Evolutionary conservation across 768 basidiomycete species (phyloP).

Genomic region (Asterophora lycoperdoides): DNA sequence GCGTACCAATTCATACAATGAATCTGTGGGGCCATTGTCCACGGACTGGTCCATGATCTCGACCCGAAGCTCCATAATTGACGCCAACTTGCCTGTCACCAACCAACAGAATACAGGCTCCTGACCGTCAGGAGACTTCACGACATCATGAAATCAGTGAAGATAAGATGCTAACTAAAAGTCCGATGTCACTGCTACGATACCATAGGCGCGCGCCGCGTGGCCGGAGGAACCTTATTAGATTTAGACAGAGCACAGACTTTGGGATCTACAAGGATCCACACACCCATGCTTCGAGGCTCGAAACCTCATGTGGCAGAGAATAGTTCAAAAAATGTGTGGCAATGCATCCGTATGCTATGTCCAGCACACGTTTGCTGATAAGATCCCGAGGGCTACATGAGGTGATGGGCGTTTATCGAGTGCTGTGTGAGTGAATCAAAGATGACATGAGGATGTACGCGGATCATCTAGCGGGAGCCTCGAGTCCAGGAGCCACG

Average conservation of each 20-base stretch:
- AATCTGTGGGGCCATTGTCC: too few relatives aligned
- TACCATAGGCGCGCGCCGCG: too few relatives aligned
- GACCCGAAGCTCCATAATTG: too few relatives aligned
- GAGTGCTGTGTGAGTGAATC: not conserved
- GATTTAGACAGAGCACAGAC: not conserved
- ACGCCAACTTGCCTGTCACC: not conserved
- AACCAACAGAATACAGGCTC: not conserved
- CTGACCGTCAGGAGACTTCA: not conserved
- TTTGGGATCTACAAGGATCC: constrained; percentile 1
- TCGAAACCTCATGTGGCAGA: too few relatives aligned
- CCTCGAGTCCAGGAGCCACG: not conserved
- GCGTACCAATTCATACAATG: too few relatives aligned
- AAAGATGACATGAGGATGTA: constrained; percentile 3
- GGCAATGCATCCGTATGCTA: not conserved
- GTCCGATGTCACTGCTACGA: too few relatives aligned
- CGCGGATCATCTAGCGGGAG: not conserved
- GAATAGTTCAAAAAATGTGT: too few relatives aligned
- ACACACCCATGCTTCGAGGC: not conserved
- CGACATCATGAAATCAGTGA: not conserved
- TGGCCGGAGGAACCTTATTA: too few relatives aligned
- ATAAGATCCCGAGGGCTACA: not conserved
- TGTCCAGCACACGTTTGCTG: not conserved
- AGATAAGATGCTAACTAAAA: too few relatives aligned
- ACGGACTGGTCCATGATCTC: not conserved
- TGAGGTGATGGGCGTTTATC: not conserved